Conservation (phyloP, 1,139 yeast genomes). For the Pichia sp. region DNA sequence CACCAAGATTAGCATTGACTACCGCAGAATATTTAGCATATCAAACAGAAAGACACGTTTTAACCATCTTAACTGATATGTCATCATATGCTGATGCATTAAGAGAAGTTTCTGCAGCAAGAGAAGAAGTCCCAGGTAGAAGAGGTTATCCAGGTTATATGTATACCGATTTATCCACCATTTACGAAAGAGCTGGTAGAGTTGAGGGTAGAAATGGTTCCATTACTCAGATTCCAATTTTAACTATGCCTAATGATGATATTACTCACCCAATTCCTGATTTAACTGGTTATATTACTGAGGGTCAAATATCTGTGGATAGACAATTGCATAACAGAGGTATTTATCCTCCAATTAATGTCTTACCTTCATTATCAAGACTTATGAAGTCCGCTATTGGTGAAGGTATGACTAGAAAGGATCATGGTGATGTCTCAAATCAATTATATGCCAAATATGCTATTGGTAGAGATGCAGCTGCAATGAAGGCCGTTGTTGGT, state of each 20-base stretch:
- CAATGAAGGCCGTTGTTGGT: slow-evolving; percentile 99
- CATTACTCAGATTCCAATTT: slow-evolving; percentile 95
- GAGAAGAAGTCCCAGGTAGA: slow-evolving; percentile 99
- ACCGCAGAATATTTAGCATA: slow-evolving; percentile 98
- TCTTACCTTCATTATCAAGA: slow-evolving; percentile 93
- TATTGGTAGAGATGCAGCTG: slow-evolving; percentile 99
- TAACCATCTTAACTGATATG: slow-evolving; percentile 97
- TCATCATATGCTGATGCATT: slow-evolving; percentile 98
- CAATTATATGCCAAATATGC: slow-evolving; percentile 98
- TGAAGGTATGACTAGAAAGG: slow-evolving; percentile 99
- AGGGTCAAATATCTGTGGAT: slow-evolving; percentile 96
- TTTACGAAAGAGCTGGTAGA: slow-evolving; percentile 99
- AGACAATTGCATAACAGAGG: slow-evolving; percentile 96
- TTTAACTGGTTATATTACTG: slow-evolving; percentile 98
- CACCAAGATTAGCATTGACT: slow-evolving; percentile 98
- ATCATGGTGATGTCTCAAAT: slow-evolving; percentile 98
- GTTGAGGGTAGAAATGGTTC: slow-evolving; percentile 99
- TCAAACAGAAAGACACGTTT: slow-evolving; percentile 98
- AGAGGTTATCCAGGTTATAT: slow-evolving; percentile 99
- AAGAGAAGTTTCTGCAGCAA: slow-evolving; percentile 99
- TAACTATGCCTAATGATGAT: slow-evolving; percentile 99
- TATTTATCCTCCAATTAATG: slow-evolving; percentile 97
- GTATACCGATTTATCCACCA: slow-evolving; percentile 98
- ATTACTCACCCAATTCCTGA: slow-evolving; percentile 99
- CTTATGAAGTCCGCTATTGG: slow-evolving; percentile 99